Evolutionary conservation across 1,284 basidiomycete species (phyloP).

Genomic region (Ganoderma multipileum): DNA sequence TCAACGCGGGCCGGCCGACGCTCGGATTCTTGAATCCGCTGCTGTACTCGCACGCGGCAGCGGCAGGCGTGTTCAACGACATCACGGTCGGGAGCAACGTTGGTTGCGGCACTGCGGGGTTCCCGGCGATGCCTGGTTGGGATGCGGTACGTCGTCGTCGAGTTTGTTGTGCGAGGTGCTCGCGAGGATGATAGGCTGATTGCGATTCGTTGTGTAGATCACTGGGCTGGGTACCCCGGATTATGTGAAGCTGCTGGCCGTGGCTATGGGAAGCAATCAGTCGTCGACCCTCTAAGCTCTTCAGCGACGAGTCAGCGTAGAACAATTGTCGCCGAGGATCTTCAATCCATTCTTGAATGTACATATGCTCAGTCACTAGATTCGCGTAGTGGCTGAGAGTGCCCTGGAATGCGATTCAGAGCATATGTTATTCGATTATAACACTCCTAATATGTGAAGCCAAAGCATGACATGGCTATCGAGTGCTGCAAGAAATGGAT

Average conservation of each 20-base stretch:
- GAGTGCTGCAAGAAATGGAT: too few species aligned
- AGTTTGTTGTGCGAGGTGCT: neutral
- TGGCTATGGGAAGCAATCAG: neutral
- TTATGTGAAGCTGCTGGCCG: slow-evolving; percentile 53
- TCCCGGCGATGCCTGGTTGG: slow-evolving; percentile 59
- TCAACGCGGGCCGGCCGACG: slow-evolving; percentile 52
- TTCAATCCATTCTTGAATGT: neutral
- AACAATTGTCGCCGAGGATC: neutral
- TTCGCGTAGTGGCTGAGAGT: too few species aligned
- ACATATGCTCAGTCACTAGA: too few species aligned
- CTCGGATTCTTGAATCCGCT: slow-evolving; percentile 70
- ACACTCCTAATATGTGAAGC: too few species aligned
- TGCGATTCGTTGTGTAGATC: slow-evolving; percentile 43
- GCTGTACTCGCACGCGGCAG: slow-evolving; percentile 51
- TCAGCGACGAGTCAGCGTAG: too few species aligned
- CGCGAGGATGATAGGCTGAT: neutral
- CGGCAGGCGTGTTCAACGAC: slow-evolving; percentile 57
- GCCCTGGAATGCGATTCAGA: too few species aligned
- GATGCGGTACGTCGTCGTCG: slow-evolving; percentile 56
- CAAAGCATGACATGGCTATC: too few species aligned
- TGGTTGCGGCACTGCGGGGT: slow-evolving; percentile 46
- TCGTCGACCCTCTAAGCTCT: neutral
- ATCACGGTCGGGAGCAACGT: slow-evolving; percentile 56
- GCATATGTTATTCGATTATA: too few species aligned
- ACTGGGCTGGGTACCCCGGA: slow-evolving; percentile 69